A percentile compares a stretch with the other conserved stretches of the same genome.
phyloP scores from a whole-genome alignment of 176 grass and related monocot genomes.

The Bolboschoenus planiculmis region DNA sequence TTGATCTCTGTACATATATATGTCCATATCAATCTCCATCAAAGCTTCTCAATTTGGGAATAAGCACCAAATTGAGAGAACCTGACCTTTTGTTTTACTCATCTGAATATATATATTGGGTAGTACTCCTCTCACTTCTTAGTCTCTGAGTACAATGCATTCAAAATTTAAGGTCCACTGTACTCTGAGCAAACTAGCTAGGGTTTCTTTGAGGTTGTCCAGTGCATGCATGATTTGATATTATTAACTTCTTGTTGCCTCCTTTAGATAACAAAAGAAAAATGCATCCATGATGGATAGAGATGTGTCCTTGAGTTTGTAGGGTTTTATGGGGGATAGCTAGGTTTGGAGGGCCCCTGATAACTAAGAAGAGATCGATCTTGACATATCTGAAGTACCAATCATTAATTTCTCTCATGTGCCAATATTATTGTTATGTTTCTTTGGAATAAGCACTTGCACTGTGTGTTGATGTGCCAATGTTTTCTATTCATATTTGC shows the following conservation, averaged over 20 bases:
- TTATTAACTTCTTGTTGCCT: background rate
- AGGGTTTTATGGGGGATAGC: slow-evolving; percentile 21
- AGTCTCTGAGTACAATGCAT: background rate
- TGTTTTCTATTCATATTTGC: background rate
- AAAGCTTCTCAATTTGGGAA: slow-evolving; percentile 10
- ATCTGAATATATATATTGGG: no score
- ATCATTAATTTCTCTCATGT: slow-evolving; percentile 3
- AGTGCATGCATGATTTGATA: background rate
- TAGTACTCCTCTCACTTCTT: background rate
- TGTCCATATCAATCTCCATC: slow-evolving; percentile 21
- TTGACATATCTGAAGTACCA: background rate
- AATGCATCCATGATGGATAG: slow-evolving; percentile 1
- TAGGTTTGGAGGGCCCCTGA: background rate
- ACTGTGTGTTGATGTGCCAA: background rate
- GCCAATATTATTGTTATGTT: background rate
- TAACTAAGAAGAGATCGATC: background rate
- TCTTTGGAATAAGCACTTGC: background rate
- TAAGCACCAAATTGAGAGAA: slow-evolving; percentile 13
- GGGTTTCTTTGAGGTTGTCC: background rate
- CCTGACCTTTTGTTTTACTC: slow-evolving; percentile 15
- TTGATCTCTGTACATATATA: background rate
- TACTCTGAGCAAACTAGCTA: background rate
- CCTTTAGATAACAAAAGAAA: background rate
- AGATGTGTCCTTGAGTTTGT: slow-evolving; percentile 2
- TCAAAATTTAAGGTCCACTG: slow-evolving; percentile 3